phyloP scores from a whole-genome alignment of 208 protist species.

The Trypanosoma rangeli region DNA sequence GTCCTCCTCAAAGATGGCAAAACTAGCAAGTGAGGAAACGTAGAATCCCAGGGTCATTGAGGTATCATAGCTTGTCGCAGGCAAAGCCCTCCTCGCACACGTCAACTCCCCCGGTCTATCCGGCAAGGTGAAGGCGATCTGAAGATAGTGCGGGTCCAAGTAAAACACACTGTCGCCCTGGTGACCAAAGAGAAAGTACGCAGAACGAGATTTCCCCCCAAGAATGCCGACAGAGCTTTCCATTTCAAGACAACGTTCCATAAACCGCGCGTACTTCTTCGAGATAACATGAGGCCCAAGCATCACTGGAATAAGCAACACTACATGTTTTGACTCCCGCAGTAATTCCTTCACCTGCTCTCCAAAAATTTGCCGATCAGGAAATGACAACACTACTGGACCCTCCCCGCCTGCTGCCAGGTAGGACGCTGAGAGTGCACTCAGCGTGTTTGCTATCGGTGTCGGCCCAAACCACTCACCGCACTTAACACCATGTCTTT shows the following conservation, averaged over 20 bases:
- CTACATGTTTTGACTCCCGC: slow-evolving; percentile 25
- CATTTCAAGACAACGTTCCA: slow-evolving; percentile 53
- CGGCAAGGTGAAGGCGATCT: slow-evolving; percentile 51
- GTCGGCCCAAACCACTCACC: slow-evolving; percentile 64
- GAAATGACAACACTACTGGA: slow-evolving; percentile 35
- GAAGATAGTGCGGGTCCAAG: slow-evolving; percentile 75
- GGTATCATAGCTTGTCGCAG: slow-evolving; percentile 27
- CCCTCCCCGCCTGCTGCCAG: slow-evolving; percentile 26
- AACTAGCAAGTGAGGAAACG: slow-evolving; percentile 38
- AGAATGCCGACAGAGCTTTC: slow-evolving; percentile 54
- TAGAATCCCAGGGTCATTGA: slow-evolving; percentile 74
- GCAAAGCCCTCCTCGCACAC: slow-evolving; percentile 2
- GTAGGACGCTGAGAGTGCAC: slow-evolving; percentile 23
- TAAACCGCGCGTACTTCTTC: slow-evolving; percentile 37
- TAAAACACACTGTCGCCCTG: slow-evolving; percentile 56
- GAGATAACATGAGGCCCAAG: slow-evolving; percentile 51
- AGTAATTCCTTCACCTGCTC: slow-evolving; percentile 27
- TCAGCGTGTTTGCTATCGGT: slow-evolving; percentile 39
- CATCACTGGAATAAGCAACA: slow-evolving; percentile 64
- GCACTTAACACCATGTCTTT: slow-evolving; percentile 43
- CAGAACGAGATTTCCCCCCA: slow-evolving; percentile 42
- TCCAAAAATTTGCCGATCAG: slow-evolving; percentile 33
- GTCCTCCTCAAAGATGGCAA: slow-evolving; percentile 40
- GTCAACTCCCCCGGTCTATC: slow-evolving; percentile 26
- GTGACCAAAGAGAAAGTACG: slow-evolving; percentile 63